A percentile compares a stretch with the other conserved stretches of the same genome.
phyloP scores from a whole-genome alignment of 176 grass and related monocot genomes.

The Dendrocalamus sinicus region DNA sequence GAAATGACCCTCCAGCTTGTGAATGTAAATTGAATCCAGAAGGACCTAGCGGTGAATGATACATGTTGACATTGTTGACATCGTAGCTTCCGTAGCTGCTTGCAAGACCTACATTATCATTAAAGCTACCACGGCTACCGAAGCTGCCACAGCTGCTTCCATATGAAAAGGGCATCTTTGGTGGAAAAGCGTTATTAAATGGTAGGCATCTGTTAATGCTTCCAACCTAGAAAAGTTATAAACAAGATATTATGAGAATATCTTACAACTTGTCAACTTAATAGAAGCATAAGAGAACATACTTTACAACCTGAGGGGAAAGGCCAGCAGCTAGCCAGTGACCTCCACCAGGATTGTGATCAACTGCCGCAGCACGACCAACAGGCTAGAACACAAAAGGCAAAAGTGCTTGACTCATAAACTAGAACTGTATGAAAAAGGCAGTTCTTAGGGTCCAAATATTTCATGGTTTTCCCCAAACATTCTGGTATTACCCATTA shows the following conservation, averaged over 20 bases:
- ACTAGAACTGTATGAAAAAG: constrained; percentile 10
- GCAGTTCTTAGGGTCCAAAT: background rate
- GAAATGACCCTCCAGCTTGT: constrained; percentile 79
- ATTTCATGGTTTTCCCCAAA: constrained; percentile 17
- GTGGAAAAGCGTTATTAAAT: constrained; percentile 61
- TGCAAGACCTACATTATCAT: constrained; percentile 63
- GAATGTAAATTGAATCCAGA: constrained; percentile 75
- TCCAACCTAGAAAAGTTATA: constrained; percentile 67
- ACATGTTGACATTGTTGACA: constrained; percentile 63
- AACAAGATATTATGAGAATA: constrained; percentile 37
- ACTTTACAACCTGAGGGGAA: constrained; percentile 88
- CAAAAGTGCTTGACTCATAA: constrained; percentile 25
- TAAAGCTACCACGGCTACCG: constrained; percentile 82
- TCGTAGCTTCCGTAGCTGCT: constrained; percentile 91
- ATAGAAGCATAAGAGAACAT: constrained; percentile 30
- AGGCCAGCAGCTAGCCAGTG: constrained; percentile 94
- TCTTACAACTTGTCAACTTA: constrained; percentile 31
- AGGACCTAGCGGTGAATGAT: constrained; percentile 73
- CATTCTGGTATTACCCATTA: constrained; percentile 13
- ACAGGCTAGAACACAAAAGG: constrained; percentile 73
- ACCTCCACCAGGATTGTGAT: constrained; percentile 97
- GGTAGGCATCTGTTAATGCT: constrained; percentile 61
- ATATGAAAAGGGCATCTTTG: constrained; percentile 77
- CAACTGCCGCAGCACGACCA: constrained; percentile 72
- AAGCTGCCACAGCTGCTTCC: constrained; percentile 91